Percentiles rank a stretch among this genome's conserved stretches.
These are phyloP conservation scores for Geotrichum fermentans DNA, from an alignment of 1,139 yeast genomes.

Conservation along the genomic window DNA sequence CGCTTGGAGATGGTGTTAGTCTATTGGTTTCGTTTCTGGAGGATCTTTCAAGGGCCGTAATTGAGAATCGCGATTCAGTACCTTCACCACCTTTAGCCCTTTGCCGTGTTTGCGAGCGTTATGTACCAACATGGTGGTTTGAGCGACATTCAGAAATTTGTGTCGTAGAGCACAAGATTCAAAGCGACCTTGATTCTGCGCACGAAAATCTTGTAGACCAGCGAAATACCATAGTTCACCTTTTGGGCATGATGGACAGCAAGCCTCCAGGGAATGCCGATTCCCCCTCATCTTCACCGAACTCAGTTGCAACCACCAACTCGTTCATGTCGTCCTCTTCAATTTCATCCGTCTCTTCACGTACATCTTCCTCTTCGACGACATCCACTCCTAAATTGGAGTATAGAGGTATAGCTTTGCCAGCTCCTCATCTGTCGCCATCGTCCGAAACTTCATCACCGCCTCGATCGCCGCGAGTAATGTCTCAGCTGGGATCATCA, in stretches of 20 bases:
- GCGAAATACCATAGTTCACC: conserved; percentile 41
- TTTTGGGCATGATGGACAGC: conserved; percentile 22
- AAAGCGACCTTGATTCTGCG: conserved; percentile 65
- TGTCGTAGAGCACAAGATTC: conserved; percentile 75
- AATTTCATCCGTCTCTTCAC: conserved; percentile 14
- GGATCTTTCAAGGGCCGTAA: conserved; percentile 57
- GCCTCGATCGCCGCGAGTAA: conserved; percentile 24
- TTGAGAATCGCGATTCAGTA: conserved; percentile 57
- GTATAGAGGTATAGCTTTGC: conserved; percentile 59
- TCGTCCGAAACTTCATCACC: conserved; percentile 23
- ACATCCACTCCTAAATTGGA: conserved; percentile 35
- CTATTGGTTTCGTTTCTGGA: conserved; percentile 71
- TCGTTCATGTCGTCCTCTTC: conserved; percentile 14
- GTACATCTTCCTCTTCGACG: conserved; percentile 12
- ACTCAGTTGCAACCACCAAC: conserved; percentile 1
- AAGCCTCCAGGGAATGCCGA: background rate
- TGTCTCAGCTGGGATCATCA: conserved; percentile 6
- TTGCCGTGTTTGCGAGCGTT: conserved; percentile 87
- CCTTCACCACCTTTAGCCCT: conserved; percentile 76
- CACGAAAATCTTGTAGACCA: conserved; percentile 60
- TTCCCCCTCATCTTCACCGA: background rate
- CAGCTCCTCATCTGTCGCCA: conserved; percentile 31
- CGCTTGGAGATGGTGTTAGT: conserved; percentile 85
- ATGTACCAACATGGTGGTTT: conserved; percentile 94
- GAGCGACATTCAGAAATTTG: conserved; percentile 90